A percentile compares a stretch with the other conserved stretches of the same genome.
These are phyloP conservation scores for Exophiala phaeomuriformis DNA, from an alignment of 2,329 filamentous ascomycete genomes.

Conservation along the genomic window DNA sequence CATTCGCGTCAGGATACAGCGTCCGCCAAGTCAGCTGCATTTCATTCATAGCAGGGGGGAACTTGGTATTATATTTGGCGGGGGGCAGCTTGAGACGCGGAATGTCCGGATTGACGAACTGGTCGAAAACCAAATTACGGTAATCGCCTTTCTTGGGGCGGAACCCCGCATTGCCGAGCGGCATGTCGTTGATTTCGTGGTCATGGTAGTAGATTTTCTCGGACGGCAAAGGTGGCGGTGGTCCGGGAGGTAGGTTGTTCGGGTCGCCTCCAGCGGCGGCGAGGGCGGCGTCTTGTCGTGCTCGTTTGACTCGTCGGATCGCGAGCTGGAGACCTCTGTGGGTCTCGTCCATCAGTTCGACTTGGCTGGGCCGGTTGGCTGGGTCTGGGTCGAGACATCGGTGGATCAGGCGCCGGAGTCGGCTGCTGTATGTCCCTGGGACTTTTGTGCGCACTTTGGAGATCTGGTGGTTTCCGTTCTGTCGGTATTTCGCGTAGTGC, in stretches of 20 bases:
- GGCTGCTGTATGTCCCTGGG: constrained; percentile 11
- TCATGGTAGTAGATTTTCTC: constrained; percentile 17
- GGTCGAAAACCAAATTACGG: not conserved
- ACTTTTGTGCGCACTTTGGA: constrained; percentile 3
- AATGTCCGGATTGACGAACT: constrained; percentile 15
- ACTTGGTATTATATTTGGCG: not conserved
- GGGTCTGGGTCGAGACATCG: constrained; percentile 19
- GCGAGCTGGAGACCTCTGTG: constrained; percentile 7
- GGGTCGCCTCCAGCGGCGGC: not conserved
- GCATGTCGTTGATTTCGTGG: constrained; percentile 22
- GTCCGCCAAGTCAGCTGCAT: not conserved
- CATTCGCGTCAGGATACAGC: not conserved
- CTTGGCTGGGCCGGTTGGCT: constrained; percentile 13
- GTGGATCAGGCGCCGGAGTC: constrained; percentile 11
- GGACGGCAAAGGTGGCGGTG: not conserved
- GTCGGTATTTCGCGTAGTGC: not conserved
- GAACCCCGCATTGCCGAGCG: constrained; percentile 10
- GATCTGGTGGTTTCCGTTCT: constrained; percentile 18
- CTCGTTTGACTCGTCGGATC: not conserved
- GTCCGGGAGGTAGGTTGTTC: not conserved
- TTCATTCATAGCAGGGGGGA: not conserved
- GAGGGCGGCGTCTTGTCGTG: not conserved
- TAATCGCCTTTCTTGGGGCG: not conserved
- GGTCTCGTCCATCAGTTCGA: constrained; percentile 14
- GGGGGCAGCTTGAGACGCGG: constrained; percentile 5